These are phyloP conservation scores for Phialophora macrospora DNA, from an alignment of 2,329 filamentous ascomycete genomes.

Conservation along the genomic window DNA sequence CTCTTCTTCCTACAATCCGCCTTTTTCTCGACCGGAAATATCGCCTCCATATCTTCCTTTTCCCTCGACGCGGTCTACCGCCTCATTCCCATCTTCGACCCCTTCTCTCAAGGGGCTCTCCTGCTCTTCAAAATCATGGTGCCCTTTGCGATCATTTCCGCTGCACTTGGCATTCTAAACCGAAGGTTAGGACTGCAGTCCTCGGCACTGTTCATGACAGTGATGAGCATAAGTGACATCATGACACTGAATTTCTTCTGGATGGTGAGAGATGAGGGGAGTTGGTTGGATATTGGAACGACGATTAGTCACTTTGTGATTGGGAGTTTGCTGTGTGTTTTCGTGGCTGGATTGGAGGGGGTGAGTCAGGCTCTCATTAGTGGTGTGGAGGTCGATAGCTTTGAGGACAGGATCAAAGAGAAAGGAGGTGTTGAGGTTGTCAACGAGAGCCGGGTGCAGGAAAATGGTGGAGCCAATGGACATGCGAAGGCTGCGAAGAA, in stretches of 20 bases:
- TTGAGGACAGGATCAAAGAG: constrained; percentile 23
- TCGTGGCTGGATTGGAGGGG: constrained; percentile 85
- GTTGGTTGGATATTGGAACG: constrained; percentile 95
- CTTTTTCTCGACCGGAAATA: constrained; percentile 96
- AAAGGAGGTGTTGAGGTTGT: constrained; percentile 27
- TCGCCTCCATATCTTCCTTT: constrained; percentile 92
- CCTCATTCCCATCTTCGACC: constrained; percentile 89
- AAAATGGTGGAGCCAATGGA: not conserved
- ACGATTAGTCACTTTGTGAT: constrained; percentile 96
- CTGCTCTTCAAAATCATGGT: constrained; percentile 89
- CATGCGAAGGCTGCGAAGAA: not conserved
- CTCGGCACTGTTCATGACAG: constrained; percentile 88
- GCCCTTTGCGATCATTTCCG: constrained; percentile 88
- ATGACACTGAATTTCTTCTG: constrained; percentile 97
- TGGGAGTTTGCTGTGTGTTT: constrained; percentile 84
- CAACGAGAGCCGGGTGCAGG: not conserved
- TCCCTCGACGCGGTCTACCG: constrained; percentile 87
- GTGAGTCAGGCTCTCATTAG: constrained; percentile 81
- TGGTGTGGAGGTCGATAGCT: constrained; percentile 66
- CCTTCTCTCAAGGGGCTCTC: constrained; percentile 86
- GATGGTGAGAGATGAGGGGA: constrained; percentile 94
- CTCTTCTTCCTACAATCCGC: constrained; percentile 91
- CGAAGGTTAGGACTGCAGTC: constrained; percentile 80
- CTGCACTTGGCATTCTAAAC: constrained; percentile 93
- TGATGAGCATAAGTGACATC: constrained; percentile 88